A percentile compares a stretch with the other conserved stretches of the same genome.
phyloP scores from a whole-genome alignment of 768 basidiomycete genomes.

The Russula earlei region DNA sequence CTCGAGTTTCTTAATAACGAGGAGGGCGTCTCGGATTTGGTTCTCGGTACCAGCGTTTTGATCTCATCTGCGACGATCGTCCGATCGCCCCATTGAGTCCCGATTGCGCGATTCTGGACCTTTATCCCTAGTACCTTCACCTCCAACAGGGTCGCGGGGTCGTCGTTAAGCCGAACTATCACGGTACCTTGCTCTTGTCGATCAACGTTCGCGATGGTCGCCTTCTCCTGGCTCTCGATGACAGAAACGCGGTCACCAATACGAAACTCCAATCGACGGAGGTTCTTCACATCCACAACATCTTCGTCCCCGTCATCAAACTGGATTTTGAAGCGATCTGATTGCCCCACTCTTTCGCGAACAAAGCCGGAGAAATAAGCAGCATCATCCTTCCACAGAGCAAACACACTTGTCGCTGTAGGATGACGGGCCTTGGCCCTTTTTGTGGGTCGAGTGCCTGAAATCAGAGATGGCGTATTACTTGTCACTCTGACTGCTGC shows the following conservation, averaged over 20 bases:
- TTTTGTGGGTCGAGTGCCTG: constrained; percentile 17
- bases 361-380: constrained; percentile 56
- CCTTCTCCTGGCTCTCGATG: constrained; percentile 22
- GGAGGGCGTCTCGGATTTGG: constrained; percentile 33
- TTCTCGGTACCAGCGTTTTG: constrained; percentile 33
- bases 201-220: constrained; percentile 28
- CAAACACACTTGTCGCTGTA: constrained; percentile 53
- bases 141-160: constrained; percentile 32
- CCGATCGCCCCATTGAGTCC: constrained; percentile 46
- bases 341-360: constrained; percentile 25
- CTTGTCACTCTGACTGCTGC: constrained; percentile 16
- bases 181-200: constrained; percentile 22
- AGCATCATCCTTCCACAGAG: constrained; percentile 51
- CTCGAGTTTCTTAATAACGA: constrained; percentile 44
- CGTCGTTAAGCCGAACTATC: constrained; percentile 16
- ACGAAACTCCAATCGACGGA: constrained; percentile 43
- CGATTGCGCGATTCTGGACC: constrained; percentile 43
- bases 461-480: constrained; percentile 22
- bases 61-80: constrained; percentile 35
- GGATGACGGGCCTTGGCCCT: constrained; percentile 19
- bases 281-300: constrained; percentile 38
- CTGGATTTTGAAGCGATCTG: constrained; percentile 37
- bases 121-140: constrained; percentile 34
- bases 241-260: constrained; percentile 50
- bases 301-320: constrained; percentile 58